phyloP scores from a whole-genome alignment of 352 stramenopile species.

The Phytophthora crassamura region DNA sequence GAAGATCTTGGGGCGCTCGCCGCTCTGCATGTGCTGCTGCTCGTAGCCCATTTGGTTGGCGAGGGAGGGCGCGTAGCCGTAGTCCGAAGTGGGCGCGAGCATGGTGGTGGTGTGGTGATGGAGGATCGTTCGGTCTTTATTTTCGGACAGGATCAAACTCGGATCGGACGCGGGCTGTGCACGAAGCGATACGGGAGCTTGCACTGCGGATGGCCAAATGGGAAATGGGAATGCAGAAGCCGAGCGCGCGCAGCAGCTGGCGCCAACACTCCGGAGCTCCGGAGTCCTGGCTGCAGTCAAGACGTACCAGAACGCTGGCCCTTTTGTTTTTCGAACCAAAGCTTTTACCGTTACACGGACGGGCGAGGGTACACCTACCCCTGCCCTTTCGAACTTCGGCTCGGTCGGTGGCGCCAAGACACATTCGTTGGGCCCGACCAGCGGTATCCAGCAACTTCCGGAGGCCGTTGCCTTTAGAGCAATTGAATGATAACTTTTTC shows the following conservation, averaged over 20 bases:
- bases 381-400: background rate
- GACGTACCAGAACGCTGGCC: constrained; percentile 4
- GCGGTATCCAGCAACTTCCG: too few species aligned
- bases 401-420: too few species aligned
- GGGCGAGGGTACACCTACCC: constrained; percentile 12
- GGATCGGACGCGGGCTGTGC: too few species aligned
- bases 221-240: constrained; percentile 41
- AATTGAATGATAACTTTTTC: too few species aligned
- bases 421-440: too few species aligned
- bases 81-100: constrained; percentile 50
- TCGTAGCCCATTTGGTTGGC: constrained; percentile 41
- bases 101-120: constrained; percentile 25
- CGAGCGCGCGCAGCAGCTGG: constrained; percentile 20
- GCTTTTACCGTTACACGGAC: constrained; percentile 25
- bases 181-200: background rate
- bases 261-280: background rate
- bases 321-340: constrained; percentile 14
- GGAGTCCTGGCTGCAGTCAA: background rate
- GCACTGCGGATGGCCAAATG: constrained; percentile 31
- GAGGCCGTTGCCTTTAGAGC: too few species aligned
- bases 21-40: constrained; percentile 49
- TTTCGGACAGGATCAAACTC: too few species aligned
- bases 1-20: constrained; percentile 65
- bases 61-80: constrained; percentile 51
- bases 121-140: too few species aligned